phyloP scores from a whole-genome alignment of 1,139 yeast genomes.

The Chernovozyma sophiae-reginae region DNA sequence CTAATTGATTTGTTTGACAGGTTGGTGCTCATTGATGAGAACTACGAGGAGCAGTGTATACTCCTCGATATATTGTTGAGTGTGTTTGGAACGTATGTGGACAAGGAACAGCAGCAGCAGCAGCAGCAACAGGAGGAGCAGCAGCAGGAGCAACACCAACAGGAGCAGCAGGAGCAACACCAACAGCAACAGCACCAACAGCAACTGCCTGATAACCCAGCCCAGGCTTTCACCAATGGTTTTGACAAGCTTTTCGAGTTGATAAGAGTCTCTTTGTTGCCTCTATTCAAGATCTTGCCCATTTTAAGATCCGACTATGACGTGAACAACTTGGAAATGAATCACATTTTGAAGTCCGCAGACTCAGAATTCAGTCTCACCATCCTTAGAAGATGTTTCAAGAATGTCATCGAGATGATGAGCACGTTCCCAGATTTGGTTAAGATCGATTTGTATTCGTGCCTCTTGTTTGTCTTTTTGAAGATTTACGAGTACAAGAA shows the following conservation, averaged over 20 bases:
- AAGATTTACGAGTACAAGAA: constrained; percentile 51
- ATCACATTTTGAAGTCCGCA: constrained; percentile 27
- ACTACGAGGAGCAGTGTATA: constrained; percentile 44
- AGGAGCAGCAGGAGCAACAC: background rate
- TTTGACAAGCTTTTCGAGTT: constrained; percentile 82
- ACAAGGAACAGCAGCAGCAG: constrained; percentile 15
- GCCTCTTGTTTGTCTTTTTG: constrained; percentile 62
- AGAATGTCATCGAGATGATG: constrained; percentile 59
- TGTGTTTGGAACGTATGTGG: constrained; percentile 33
- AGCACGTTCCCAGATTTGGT: constrained; percentile 63
- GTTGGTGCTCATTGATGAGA: constrained; percentile 56
- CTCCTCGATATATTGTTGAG: constrained; percentile 56
- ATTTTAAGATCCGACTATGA: constrained; percentile 49
- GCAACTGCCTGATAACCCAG: too few species aligned
- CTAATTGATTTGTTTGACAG: constrained; percentile 74
- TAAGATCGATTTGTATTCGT: constrained; percentile 64
- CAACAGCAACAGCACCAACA: too few species aligned
- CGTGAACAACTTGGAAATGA: constrained; percentile 28
- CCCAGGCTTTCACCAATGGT: constrained; percentile 21
- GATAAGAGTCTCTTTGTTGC: constrained; percentile 65
- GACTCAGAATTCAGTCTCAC: constrained; percentile 32
- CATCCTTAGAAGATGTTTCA: constrained; percentile 50
- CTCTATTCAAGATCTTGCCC: constrained; percentile 58
- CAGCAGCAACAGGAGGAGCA: constrained; percentile 40
- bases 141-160: background rate